Evolutionary conservation across 176 grass and related monocot species (phyloP).

Genomic region (Saccharum officinarum): DNA sequence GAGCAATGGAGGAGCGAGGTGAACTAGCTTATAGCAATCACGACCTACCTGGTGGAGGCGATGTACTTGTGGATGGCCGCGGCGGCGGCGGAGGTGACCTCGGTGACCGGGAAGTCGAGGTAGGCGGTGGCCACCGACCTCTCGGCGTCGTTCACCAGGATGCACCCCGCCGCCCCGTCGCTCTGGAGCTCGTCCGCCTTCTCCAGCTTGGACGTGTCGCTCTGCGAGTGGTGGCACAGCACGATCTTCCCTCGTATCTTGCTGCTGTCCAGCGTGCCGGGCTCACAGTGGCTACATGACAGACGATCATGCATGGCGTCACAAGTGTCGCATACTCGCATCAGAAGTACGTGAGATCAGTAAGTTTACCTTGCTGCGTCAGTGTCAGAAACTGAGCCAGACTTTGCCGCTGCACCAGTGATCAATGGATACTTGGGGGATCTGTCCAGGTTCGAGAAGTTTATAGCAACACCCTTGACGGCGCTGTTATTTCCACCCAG

Average conservation of each 20-base stretch:
- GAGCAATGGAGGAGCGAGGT: too few relatives aligned
- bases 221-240: constrained; percentile 53
- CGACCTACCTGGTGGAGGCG: constrained; percentile 41
- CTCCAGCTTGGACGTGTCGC: constrained; percentile 43
- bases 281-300: constrained; percentile 59
- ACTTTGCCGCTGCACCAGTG: constrained; percentile 60
- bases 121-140: constrained; percentile 49
- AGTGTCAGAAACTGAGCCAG: constrained; percentile 51
- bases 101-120: constrained; percentile 57
- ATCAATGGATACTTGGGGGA: constrained; percentile 75
- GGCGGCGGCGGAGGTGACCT: constrained; percentile 53
- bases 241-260: constrained; percentile 84
- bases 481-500: constrained; percentile 61
- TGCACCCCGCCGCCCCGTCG: constrained; percentile 47
- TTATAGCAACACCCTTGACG: constrained; percentile 71
- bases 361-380: constrained; percentile 54
- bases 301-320: background rate
- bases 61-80: constrained; percentile 61
- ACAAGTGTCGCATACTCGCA: too few relatives aligned
- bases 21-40: too few relatives aligned
- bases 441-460: constrained; percentile 75
- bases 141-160: constrained; percentile 50
- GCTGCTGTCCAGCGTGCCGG: constrained; percentile 47
- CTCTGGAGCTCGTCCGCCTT: constrained; percentile 57
- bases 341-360: too few relatives aligned